Evolutionary conservation across 1,284 basidiomycete species (phyloP), one percentile per base, ranked within the genome.

Genomic region (Singerocomus inundabilis): DNA sequence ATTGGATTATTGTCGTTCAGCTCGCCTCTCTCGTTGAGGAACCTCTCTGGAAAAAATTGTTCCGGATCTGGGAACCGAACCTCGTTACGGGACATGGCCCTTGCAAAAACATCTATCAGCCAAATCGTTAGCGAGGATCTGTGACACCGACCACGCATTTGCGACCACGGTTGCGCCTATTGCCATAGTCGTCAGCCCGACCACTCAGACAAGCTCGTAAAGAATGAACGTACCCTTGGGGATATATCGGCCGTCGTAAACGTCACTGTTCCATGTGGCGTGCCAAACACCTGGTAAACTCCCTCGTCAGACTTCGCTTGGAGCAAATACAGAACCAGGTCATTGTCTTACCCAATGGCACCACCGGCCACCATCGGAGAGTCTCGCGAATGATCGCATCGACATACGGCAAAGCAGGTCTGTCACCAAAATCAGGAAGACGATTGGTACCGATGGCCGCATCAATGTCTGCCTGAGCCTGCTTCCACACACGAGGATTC

Each of bases 391-490:
- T 48, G 12, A 74, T 39, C 0, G 68, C 70, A 6, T 65, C 59
- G 5, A 75, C 47, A 40, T 73, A 77, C 0, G 70, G 71, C 29
- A 78, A 57, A 1, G 48, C 47, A 1, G 61, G 44, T 26, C 67
- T 55, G 40, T 79, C 77, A 11, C 56, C 57, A 25, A 74, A 70
- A 1, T 59, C 61, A 1, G 75, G 76, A 3, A 77, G 58, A 8
- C 69, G 59, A 11, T 67, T 61, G 0, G 45, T 48, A 4, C 73
- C 71, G 12, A 72, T 39, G 5, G 72, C 62, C 0, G 50, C 35
- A 46, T 76, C 73, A 4, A 78, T 59, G 43, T 77, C 73, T 6
- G 56, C 58, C 33, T 74, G 74, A 2, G 71, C 69, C 4, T 53
- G 61, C 37, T 55, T 56, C 50, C 62, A 68, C 1, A 64, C 61